Evolutionary conservation across 345 rosid species (phyloP).

Genomic region (Rubroshorea leprosula): DNA sequence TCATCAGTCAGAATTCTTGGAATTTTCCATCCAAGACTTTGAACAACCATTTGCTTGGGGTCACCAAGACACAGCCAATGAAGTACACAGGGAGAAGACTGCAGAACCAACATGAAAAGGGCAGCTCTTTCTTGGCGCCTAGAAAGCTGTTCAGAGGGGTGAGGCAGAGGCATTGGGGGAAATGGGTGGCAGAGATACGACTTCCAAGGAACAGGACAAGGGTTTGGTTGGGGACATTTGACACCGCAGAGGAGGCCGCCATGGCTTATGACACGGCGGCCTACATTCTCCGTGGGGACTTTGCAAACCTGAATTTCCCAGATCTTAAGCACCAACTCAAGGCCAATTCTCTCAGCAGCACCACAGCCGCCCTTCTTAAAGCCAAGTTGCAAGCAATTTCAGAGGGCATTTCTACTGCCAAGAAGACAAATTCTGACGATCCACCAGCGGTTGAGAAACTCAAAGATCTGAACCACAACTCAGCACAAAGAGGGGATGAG

Average conservation of each 20-base stretch:
- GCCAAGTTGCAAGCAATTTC: constrained; percentile 62
- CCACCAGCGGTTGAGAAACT: too few species aligned
- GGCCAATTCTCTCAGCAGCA: constrained; percentile 38
- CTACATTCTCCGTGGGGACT: constrained; percentile 75
- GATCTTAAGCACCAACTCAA: constrained; percentile 53
- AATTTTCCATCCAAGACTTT: constrained; percentile 35
- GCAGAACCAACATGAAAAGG: constrained; percentile 29
- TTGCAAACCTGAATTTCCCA: constrained; percentile 87
- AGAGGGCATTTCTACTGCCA: constrained; percentile 26
- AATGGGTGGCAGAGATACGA: constrained; percentile 98
- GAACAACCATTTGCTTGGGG: constrained; percentile 52
- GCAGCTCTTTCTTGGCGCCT: constrained; percentile 23
- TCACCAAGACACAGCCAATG: constrained; percentile 67
- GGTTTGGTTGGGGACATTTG: constrained; percentile 94
- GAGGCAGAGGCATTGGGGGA: constrained; percentile 96
- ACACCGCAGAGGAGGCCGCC: constrained; percentile 93
- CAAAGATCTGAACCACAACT: constrained; percentile 15
- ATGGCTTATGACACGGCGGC: constrained; percentile 92
- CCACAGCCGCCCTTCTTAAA: constrained; percentile 60
- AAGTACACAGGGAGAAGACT: constrained; percentile 41
- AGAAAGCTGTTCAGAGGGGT: constrained; percentile 88
- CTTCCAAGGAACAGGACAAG: constrained; percentile 91
- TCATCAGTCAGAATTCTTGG: constrained; percentile 26
- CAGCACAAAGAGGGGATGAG: constrained; percentile 20
- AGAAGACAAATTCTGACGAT: constrained; percentile 10